These are phyloP conservation scores for Apiospora koreana DNA, from an alignment of 2,329 filamentous ascomycete genomes.

Conservation along the genomic window DNA sequence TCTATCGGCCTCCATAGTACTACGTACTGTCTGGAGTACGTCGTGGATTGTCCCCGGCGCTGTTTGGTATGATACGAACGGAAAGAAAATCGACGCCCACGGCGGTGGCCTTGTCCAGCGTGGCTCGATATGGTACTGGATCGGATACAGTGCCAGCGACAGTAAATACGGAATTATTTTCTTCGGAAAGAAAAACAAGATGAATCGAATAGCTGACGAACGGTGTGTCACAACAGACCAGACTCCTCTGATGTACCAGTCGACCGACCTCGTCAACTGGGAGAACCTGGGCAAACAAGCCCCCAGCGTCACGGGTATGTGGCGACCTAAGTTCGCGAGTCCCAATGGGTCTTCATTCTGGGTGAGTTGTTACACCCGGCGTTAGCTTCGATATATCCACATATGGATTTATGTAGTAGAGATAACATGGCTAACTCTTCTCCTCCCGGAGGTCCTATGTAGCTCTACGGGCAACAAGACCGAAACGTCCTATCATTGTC, in stretches of 20 bases:
- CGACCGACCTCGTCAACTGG: slow-evolving; percentile 42
- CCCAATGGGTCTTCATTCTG: slow-evolving; percentile 39
- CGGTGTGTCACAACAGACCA: slow-evolving; percentile 25
- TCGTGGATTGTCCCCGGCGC: slow-evolving; percentile 42
- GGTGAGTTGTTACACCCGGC: slow-evolving; percentile 23
- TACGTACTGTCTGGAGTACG: slow-evolving; percentile 21
- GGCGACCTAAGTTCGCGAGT: slow-evolving; percentile 42
- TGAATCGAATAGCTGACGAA: neutral
- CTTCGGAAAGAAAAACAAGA: neutral
- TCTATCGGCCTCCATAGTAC: neutral
- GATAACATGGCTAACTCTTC: neutral
- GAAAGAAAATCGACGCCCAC: slow-evolving; percentile 42
- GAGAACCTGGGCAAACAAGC: slow-evolving; percentile 36
- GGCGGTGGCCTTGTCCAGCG: slow-evolving; percentile 38
- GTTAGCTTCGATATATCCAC: too few species aligned
- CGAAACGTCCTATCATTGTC: slow-evolving; percentile 38
- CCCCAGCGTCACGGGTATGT: slow-evolving; percentile 36
- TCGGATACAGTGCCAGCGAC: slow-evolving; percentile 36
- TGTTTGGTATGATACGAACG: slow-evolving; percentile 39
- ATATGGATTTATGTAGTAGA: neutral
- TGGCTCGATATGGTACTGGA: slow-evolving; percentile 41
- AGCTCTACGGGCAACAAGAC: slow-evolving; percentile 42
- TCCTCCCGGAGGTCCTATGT: neutral
- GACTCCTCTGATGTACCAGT: slow-evolving; percentile 40
- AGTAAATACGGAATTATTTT: slow-evolving; percentile 15